Evolutionary conservation across 441 rosid species (phyloP), one percentile per base, ranked within the genome.

Genomic region (Euphorbia schlechtendalii): DNA sequence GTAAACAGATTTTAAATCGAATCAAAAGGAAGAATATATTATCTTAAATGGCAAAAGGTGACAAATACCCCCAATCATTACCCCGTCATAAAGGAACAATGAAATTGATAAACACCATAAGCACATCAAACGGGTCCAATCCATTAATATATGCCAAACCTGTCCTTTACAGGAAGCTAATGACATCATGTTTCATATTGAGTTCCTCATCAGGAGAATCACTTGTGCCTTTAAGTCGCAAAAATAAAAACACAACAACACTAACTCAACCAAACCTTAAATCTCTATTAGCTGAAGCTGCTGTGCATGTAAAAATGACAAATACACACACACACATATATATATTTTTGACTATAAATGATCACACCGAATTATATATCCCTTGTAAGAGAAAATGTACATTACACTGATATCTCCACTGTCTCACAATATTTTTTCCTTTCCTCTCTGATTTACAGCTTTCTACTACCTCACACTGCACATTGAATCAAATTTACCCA

Each of bases 361-460:
- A 46, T 34, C 49, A 57, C 57, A 22, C 53, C 17, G 6, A 20
- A 18, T n/a, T 34, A 25, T 41, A 61, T 38, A 51, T 41, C 36
- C 41, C 25, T 53, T 25, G 22, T 54, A 22, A 25, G 1, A 54
- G 58, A 56, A 32, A 15, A 32, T 21, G 36, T 48, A 67, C 57
- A 57, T 17, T 21, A 45, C 28, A 8, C 20, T 8, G 17, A 13
- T 7, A 30, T 52, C 7, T 63, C 32, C 38, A 12, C 5, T 34
- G 10, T 32, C 52, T 3, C 11, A 10, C 10, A 25, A 36, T 36
- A 49, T 38, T 21, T 30, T 20, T 41, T 18, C 38, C 5, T 7
- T 32, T 40, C 45, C 20, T 15, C 49, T 38, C 72, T 68, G 69
- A 68, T 73, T 52, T 73, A 73, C 79, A 71, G 53, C 61, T 56